Percentiles rank a stretch among this genome's conserved stretches.
Evolutionary conservation across 106 monocot genomes (phyloP).

Genomic region (Cymbidium sinense): DNA sequence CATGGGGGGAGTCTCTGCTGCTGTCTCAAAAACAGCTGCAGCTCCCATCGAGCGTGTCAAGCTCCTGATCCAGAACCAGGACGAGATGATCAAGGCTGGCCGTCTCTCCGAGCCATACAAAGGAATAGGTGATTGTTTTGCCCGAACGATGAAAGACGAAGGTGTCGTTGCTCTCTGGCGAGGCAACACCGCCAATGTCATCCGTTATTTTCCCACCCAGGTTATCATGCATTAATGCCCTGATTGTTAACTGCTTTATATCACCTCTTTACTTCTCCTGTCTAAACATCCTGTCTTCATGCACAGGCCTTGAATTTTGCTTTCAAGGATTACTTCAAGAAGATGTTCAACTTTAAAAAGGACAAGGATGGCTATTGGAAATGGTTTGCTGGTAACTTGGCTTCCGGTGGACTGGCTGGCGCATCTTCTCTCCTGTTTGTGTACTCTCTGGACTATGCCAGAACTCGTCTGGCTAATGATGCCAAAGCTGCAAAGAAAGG

Average conservation of each 20-base stretch:
- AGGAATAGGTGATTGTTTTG: constrained; percentile 32
- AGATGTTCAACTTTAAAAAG: constrained; percentile 22
- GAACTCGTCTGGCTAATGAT: constrained; percentile 20
- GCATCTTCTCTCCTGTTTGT: constrained; percentile 19
- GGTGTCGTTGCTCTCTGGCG: constrained; percentile 31
- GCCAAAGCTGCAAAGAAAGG: constrained; percentile 22
- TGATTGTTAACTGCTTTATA: background rate
- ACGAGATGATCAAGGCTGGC: constrained; percentile 43
- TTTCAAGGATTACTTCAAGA: constrained; percentile 27
- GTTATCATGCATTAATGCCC: background rate
- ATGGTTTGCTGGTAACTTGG: constrained; percentile 23
- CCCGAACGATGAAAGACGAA: constrained; percentile 31
- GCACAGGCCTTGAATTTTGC: constrained; percentile 19
- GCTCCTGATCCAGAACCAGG: constrained; percentile 48
- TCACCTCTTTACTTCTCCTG: background rate
- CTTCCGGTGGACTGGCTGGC: constrained; percentile 19
- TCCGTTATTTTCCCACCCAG: constrained; percentile 44
- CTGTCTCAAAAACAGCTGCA: constrained; percentile 41
- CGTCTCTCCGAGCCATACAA: constrained; percentile 40
- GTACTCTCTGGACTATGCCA: constrained; percentile 19
- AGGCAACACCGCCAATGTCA: constrained; percentile 42
- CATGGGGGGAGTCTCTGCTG: constrained; percentile 49
- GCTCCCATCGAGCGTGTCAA: constrained; percentile 50
- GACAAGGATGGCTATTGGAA: constrained; percentile 28
- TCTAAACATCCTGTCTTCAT: background rate